Base-by-base conservation (phyloP, 768 basidiomycete species). In the Boletales sp. region DNA sequence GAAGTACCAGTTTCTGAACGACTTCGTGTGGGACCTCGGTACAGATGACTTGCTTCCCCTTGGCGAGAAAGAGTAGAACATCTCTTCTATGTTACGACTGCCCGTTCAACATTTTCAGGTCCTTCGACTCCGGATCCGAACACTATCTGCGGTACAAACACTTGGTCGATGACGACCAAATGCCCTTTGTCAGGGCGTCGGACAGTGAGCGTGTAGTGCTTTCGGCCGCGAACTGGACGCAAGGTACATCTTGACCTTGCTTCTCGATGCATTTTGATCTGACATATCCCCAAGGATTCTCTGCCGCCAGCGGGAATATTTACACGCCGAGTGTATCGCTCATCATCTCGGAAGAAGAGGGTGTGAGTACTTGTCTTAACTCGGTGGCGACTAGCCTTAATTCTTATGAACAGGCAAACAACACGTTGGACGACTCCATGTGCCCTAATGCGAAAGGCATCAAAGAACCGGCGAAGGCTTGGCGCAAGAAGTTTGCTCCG, bases 181-280 rank as follows among this genome's bases (percentile, higher is more conserved):
- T 80, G 2, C 86, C 86, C 2, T 83, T 82, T 34, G 70, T 82
- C 5, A 69, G 82, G 13, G 68, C 80, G 0, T 75, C 78, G 1
- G 72, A 75, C 14, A 74, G 75, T 3, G 59, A 69, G 9, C 79
- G 90, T 13, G 87, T 90, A 5, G 71, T 89, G 4, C 65, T 77
- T 15, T 83, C 85, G 17, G 87, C 87, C 1, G 70, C 62, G 7
- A 88, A 87, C 58, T 91, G 90, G 88, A 73, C 74, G 2, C 69
- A 72, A 51, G 89, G 87, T 83, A 40, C 18, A 53, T 35, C 10
- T 30, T 19, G 1, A 5, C 2, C 27, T 17, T 10, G 3, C 14
- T 36, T 37, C 21, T 9, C 45, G 24, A 34, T 21, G 5, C 14
- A 38, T 13, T 21, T 17, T 18, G 19, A 43, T 43, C 43, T 55